These are phyloP conservation scores for Aspergillus latus DNA, from an alignment of 2,329 filamentous ascomycete genomes.

Conservation along the genomic window DNA sequence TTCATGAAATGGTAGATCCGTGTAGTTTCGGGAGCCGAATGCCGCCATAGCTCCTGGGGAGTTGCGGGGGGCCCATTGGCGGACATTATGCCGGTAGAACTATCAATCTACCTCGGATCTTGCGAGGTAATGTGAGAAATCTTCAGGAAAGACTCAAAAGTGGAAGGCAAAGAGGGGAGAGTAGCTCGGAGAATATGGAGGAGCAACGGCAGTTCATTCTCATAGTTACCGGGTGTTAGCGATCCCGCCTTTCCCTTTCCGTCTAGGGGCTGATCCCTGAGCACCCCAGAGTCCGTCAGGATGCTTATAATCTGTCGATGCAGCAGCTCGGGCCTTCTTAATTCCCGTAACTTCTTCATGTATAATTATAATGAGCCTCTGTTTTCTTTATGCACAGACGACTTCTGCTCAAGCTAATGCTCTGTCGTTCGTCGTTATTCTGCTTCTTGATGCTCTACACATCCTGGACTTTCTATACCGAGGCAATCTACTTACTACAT, in stretches of 20 bases:
- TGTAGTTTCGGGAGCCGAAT: constrained; percentile 65
- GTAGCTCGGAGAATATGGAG: background rate
- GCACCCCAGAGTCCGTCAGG: background rate
- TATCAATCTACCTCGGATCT: background rate
- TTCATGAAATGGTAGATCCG: constrained; percentile 72
- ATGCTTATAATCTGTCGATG: background rate
- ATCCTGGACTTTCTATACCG: background rate
- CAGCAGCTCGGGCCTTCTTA: background rate
- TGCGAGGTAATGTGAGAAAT: background rate
- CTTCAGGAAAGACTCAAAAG: background rate
- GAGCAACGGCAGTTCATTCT: background rate
- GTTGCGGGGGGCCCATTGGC: constrained; percentile 11
- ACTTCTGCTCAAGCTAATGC: background rate
- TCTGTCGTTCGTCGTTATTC: background rate
- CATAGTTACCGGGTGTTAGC: constrained; percentile 11
- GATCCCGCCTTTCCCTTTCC: constrained; percentile 10
- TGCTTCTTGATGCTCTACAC: background rate
- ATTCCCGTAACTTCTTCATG: background rate
- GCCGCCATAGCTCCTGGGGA: constrained; percentile 65
- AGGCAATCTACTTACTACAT: background rate
- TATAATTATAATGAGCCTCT: background rate
- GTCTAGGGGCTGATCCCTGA: constrained; percentile 8
- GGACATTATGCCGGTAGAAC: constrained; percentile 9
- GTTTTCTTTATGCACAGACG: background rate
- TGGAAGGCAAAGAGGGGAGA: background rate